Evolutionary conservation across 2,329 filamentous ascomycete genomes (phyloP), one percentile per base, ranked within the genome.

Genomic region (Ascochyta koolunga): DNA sequence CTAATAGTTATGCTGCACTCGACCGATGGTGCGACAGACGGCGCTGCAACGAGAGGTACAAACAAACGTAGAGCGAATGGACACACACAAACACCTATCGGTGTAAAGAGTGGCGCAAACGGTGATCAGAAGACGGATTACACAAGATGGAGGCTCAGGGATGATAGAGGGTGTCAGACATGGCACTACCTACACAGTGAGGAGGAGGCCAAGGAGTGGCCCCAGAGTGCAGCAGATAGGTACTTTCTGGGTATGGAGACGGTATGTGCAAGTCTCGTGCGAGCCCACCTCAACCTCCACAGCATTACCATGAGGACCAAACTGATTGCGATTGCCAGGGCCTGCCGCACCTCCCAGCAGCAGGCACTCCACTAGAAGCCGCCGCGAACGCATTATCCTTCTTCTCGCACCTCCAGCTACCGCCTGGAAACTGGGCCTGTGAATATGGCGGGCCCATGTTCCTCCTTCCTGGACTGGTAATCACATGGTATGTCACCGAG

Each of bases 371-470:
- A 5, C 81, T 95, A 51, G 85, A 95, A 61, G 82, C 91, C 4
- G 91, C 91, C 3, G 80, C 83, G 55, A 99, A 99, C 77, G 92
- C 89, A 32, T 82, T 98, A 48, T 80, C 84, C 3, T 98, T 96
- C 80, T 96, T 96, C 78, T 90, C 93, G 52, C 85, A 93, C 59
- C 84, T 98, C 21, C 95, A 99, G 73, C 82, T 97, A 1, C 86
- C 89, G 13, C 89, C 91, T 0, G 95, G 95, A 5, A 91, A 97
- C 70, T 99, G 95, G 95, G 95, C 83, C 5, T 98, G 93, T 78
- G 95, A 99, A 74, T 99, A 99, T 78, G 95, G 95, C 49, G 95
- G 95, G 0, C 95, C 95, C 4, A 93, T 97, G 90, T 99, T 99
- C 71, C 83, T 98, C 33, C 81, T 98, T 1, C 91, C 93, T 0